Conservation (phyloP, 805 yeast genomes). For the Tanozyma kutaoensis region DNA sequence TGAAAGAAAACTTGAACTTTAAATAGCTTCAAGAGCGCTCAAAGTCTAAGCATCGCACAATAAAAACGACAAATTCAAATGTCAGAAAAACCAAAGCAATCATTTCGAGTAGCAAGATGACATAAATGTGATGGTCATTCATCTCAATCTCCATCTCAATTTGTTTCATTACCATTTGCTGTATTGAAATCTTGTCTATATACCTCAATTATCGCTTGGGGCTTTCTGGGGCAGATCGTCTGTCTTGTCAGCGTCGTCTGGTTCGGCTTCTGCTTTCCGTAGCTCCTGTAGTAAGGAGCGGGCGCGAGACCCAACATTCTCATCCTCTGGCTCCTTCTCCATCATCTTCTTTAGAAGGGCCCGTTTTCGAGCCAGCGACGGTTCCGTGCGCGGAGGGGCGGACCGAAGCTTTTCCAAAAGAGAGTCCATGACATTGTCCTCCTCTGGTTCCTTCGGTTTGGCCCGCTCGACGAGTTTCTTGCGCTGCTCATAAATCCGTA, state of each 20-base stretch:
- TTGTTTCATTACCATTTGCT: constrained; percentile 1
- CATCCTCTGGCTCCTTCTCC: constrained; percentile 9
- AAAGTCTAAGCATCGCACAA: too few species aligned
- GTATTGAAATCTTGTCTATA: constrained; percentile 1
- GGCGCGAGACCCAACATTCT: constrained; percentile 47
- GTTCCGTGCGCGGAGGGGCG: constrained; percentile 64
- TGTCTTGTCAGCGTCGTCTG: constrained; percentile 20
- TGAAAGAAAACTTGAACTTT: too few species aligned
- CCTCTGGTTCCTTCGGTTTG: constrained; percentile 11
- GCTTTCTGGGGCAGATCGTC: constrained; percentile 3
- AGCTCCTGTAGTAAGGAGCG: constrained; percentile 49
- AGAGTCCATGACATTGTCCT: constrained; percentile 59
- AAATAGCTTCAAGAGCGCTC: too few species aligned
- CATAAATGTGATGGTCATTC: constrained; percentile 1
- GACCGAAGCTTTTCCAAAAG: constrained; percentile 77
- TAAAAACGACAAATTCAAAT: too few species aligned
- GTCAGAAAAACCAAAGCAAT: too few species aligned
- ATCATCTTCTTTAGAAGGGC: constrained; percentile 53
- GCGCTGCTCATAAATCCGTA: constrained; percentile 60
- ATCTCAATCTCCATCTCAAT: constrained; percentile 1
- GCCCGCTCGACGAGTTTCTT: constrained; percentile 41
- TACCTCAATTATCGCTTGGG: constrained; percentile 1
- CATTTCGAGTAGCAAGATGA: too few species aligned
- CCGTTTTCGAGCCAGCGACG: constrained; percentile 68
- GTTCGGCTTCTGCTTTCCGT: constrained; percentile 21